These are phyloP conservation scores for Zhuliangozyma parablackwelliae DNA, from an alignment of 1,139 yeast genomes.

Conservation along the genomic window DNA sequence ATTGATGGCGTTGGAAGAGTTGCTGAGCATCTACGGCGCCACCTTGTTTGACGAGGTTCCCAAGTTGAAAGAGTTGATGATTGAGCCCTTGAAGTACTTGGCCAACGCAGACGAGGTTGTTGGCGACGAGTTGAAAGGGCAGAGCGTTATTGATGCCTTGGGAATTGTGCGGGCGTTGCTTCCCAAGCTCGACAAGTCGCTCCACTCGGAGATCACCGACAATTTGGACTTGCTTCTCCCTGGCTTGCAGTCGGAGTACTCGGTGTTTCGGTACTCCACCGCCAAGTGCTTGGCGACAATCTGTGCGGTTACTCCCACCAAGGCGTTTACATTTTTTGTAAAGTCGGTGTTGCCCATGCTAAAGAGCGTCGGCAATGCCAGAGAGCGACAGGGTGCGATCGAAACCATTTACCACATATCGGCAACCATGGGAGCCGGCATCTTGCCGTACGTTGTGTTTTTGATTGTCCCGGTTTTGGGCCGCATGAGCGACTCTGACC, in stretches of 20 bases:
- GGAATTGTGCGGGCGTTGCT: constrained; percentile 77
- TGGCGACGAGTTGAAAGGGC: constrained; percentile 57
- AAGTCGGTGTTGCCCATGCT: constrained; percentile 74
- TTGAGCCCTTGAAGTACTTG: constrained; percentile 53
- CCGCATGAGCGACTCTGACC: constrained; percentile 94
- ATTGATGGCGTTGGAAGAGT: constrained; percentile 58
- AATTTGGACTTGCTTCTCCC: constrained; percentile 48
- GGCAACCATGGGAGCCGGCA: constrained; percentile 78
- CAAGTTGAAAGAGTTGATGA: constrained; percentile 61
- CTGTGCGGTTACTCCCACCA: constrained; percentile 68
- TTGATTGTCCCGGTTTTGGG: constrained; percentile 95
- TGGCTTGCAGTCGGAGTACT: constrained; percentile 63
- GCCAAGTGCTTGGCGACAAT: constrained; percentile 86
- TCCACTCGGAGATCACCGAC: constrained; percentile 48
- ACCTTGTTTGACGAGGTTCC: constrained; percentile 60
- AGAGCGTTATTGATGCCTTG: constrained; percentile 77
- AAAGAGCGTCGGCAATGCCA: constrained; percentile 71
- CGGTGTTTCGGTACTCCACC: constrained; percentile 85
- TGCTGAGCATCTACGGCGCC: constrained; percentile 48
- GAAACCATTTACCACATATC: constrained; percentile 88
- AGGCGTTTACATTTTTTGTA: constrained; percentile 78
- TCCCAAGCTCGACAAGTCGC: constrained; percentile 51
- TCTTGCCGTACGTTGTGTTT: constrained; percentile 91
- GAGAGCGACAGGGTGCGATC: constrained; percentile 87
- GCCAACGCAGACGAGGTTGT: constrained; percentile 32